Percentiles rank a stretch among this genome's conserved stretches.
These are phyloP conservation scores for Speleostelium caveatum DNA, from an alignment of 78 protist genomes.

Conservation along the genomic window DNA sequence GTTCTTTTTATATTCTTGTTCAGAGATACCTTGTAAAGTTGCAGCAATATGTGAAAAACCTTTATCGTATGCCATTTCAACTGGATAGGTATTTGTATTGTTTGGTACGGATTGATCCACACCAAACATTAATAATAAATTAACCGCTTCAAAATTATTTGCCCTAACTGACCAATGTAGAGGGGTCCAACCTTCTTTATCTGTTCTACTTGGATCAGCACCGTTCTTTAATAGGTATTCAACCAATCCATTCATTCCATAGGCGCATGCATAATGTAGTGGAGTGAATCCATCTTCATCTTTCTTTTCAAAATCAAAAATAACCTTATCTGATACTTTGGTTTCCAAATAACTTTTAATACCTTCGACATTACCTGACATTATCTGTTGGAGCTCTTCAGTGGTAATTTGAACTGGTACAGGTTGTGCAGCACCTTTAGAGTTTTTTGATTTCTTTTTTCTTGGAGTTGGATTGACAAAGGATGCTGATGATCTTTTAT, in stretches of 20 bases:
- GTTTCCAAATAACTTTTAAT: conserved; percentile 29
- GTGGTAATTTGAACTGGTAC: not conserved
- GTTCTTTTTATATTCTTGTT: conserved; percentile 16
- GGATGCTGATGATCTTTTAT: not conserved
- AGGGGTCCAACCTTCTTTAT: conserved; percentile 75
- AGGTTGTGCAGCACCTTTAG: not conserved
- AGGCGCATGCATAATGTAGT: conserved; percentile 67
- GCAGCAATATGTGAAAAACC: conserved; percentile 61
- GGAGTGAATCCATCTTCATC: conserved; percentile 75
- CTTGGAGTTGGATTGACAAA: not conserved
- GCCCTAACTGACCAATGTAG: conserved; percentile 72
- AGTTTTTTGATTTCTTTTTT: not conserved
- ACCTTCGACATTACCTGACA: conserved; percentile 39
- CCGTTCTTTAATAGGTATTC: conserved; percentile 26
- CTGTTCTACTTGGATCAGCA: conserved; percentile 35
- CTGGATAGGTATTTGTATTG: conserved; percentile 32
- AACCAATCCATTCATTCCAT: conserved; percentile 65
- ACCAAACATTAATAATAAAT: conserved; percentile 19
- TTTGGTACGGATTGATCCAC: conserved; percentile 70
- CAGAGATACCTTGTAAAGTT: conserved; percentile 32
- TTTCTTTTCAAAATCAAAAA: conserved; percentile 44
- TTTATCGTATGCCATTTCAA: conserved; percentile 67
- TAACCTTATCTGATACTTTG: conserved; percentile 7
- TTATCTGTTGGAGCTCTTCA: conserved; percentile 30
- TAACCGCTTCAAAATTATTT: conserved; percentile 54